phyloP scores from a whole-genome alignment of 1,284 basidiomycete species.

The Sparassis latifolia region DNA sequence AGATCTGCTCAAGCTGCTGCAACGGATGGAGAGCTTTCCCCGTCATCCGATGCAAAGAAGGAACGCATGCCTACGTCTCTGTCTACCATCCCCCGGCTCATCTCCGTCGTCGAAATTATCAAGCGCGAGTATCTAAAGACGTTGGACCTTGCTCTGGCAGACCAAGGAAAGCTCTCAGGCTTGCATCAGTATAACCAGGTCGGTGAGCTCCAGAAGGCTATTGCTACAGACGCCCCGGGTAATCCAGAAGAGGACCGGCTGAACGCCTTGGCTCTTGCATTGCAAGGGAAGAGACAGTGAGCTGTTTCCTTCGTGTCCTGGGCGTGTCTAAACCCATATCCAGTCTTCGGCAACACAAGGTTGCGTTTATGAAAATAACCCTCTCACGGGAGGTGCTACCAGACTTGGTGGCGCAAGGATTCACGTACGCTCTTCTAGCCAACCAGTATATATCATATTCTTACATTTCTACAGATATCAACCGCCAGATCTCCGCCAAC shows the following conservation, averaged over 20 bases:
- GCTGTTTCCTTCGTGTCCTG: slow-evolving; percentile 16
- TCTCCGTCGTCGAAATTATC: slow-evolving; percentile 78
- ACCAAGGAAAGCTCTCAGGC: slow-evolving; percentile 28
- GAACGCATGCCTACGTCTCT: slow-evolving; percentile 28
- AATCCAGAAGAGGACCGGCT: slow-evolving; percentile 27
- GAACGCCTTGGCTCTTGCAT: slow-evolving; percentile 29
- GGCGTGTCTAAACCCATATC: neutral
- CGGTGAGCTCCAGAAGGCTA: slow-evolving; percentile 46
- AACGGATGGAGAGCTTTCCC: neutral
- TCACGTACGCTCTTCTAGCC: slow-evolving; percentile 41
- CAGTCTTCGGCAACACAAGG: slow-evolving; percentile 58
- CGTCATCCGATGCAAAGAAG: slow-evolving; percentile 3
- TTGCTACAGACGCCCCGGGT: slow-evolving; percentile 12
- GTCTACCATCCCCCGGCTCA: slow-evolving; percentile 54
- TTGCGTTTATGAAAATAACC: slow-evolving; percentile 72
- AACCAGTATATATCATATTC: neutral
- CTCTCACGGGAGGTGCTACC: slow-evolving; percentile 48
- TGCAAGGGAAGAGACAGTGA: slow-evolving; percentile 54
- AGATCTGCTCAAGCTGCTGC: neutral
- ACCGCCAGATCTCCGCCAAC: slow-evolving; percentile 40
- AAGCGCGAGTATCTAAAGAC: slow-evolving; percentile 71
- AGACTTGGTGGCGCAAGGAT: slow-evolving; percentile 32
- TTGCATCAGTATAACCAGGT: slow-evolving; percentile 81
- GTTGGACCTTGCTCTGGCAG: slow-evolving; percentile 33
- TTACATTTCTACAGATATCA: slow-evolving; percentile 42